phyloP scores from a whole-genome alignment of 345 rosid species.

The Euclidium syriacum region DNA sequence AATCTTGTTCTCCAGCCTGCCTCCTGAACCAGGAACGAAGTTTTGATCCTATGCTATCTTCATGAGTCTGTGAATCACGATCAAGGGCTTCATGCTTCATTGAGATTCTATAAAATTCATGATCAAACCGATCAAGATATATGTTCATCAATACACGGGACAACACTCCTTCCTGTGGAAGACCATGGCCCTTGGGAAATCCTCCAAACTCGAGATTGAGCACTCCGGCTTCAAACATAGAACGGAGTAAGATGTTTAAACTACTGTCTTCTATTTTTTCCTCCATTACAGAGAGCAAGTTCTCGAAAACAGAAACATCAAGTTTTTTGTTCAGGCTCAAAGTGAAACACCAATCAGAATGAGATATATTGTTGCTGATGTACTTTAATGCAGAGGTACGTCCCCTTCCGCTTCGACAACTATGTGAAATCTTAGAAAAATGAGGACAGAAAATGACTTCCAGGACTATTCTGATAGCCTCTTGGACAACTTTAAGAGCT shows the following conservation, averaged over 20 bases:
- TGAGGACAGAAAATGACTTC: slow-evolving; percentile 77
- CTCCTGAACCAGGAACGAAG: slow-evolving; percentile 80
- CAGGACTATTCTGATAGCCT: slow-evolving; percentile 72
- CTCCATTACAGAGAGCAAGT: slow-evolving; percentile 56
- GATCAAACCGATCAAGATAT: slow-evolving; percentile 70
- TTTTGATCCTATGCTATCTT: slow-evolving; percentile 41
- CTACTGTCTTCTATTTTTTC: slow-evolving; percentile 51
- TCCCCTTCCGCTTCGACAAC: slow-evolving; percentile 86
- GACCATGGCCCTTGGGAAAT: slow-evolving; percentile 91
- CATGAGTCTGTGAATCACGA: slow-evolving; percentile 27
- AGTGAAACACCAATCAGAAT: slow-evolving; percentile 85
- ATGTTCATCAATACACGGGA: slow-evolving; percentile 77
- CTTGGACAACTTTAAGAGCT: slow-evolving; percentile 63
- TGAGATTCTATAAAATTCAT: slow-evolving; percentile 61
- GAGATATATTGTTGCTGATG: slow-evolving; percentile 49
- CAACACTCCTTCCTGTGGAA: slow-evolving; percentile 89
- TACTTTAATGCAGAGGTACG: slow-evolving; percentile 63
- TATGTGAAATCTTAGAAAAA: slow-evolving; percentile 82
- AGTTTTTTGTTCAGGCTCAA: slow-evolving; percentile 47
- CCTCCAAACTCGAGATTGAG: slow-evolving; percentile 85
- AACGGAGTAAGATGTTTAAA: slow-evolving; percentile 44
- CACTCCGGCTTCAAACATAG: slow-evolving; percentile 68
- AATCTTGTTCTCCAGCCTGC: slow-evolving; percentile 53
- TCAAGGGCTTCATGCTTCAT: slow-evolving; percentile 75
- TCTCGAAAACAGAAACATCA: slow-evolving; percentile 44